Evolutionary conservation across 1,139 yeast genomes (phyloP).

Genomic region (Taphrina wiesneri): DNA sequence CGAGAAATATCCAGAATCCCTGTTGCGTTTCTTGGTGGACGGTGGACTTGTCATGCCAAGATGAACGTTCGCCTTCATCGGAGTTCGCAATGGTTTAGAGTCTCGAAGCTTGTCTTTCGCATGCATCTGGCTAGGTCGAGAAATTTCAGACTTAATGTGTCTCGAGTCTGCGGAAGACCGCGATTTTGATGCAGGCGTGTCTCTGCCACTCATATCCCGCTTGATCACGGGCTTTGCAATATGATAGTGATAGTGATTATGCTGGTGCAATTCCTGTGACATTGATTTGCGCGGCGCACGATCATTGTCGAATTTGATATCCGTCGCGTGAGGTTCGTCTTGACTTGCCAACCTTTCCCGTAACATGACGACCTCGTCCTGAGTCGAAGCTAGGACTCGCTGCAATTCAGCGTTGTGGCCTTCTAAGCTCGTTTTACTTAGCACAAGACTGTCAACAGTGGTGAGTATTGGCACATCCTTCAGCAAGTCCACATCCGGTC

Average conservation of each 20-base stretch:
- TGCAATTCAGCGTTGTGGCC: constrained; percentile 9
- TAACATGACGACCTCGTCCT: constrained; percentile 12
- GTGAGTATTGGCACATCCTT: neutral
- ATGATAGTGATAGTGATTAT: constrained; percentile 29
- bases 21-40: neutral
- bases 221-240: neutral
- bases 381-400: constrained; percentile 5
- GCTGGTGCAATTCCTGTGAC: constrained; percentile 30
- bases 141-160: neutral
- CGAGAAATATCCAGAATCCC: constrained; percentile 31
- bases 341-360: neutral
- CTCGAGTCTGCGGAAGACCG: neutral
- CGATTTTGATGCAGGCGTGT: neutral
- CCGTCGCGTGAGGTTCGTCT: no score
- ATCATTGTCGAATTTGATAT: neutral
- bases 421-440: constrained; percentile 2
- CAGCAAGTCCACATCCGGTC: no score
- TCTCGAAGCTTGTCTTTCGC: neutral
- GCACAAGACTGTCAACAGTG: neutral
- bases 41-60: constrained; percentile 15
- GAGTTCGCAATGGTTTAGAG: neutral
- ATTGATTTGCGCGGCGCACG: constrained; percentile 17
- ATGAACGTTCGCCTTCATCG: neutral
- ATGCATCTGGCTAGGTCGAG: neutral
- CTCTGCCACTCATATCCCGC: neutral